These are phyloP conservation scores for Helianthus tuberosus DNA, from an alignment of 129 eudicot genomes.

Conservation along the genomic window DNA sequence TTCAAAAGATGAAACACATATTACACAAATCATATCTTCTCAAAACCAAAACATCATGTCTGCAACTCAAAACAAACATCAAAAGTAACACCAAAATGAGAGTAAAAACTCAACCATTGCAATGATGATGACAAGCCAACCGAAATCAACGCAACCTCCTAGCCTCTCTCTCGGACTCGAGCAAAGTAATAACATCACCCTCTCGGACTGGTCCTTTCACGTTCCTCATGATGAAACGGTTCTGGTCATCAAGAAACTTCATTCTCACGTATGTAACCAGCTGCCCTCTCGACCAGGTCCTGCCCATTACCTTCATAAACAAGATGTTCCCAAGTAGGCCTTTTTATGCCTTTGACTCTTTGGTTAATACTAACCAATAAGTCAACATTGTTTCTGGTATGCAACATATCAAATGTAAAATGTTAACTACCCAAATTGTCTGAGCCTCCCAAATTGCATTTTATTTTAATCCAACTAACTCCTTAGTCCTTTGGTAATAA, in stretches of 20 bases:
- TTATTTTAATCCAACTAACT: too few relatives aligned
- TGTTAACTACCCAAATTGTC: too few relatives aligned
- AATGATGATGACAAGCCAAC: neutral
- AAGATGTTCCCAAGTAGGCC: too few relatives aligned
- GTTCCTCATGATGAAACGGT: conserved; percentile 47
- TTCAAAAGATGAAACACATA: conserved; percentile 5
- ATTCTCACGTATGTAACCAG: conserved; percentile 46
- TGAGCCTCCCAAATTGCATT: too few relatives aligned
- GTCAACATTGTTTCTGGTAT: too few relatives aligned
- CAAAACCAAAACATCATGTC: conserved; percentile 6
- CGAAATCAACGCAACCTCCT: conserved; percentile 46
- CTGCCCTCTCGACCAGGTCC: conserved; percentile 50
- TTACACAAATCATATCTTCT: conserved; percentile 1
- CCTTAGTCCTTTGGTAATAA: too few relatives aligned
- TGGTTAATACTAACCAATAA: too few relatives aligned
- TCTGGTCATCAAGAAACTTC: conserved; percentile 44
- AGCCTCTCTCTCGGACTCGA: conserved; percentile 54
- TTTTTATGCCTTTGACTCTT: too few relatives aligned
- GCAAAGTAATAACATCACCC: conserved; percentile 50
- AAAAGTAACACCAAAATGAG: neutral
- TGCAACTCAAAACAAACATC: conserved; percentile 3
- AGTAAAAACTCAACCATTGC: neutral
- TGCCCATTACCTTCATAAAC: conserved; percentile 42
- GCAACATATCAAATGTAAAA: too few relatives aligned
- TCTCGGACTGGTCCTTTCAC: conserved; percentile 50